Base-by-base conservation (phyloP, 2,329 filamentous ascomycete species). In the Aspergillus spinulosporus region DNA sequence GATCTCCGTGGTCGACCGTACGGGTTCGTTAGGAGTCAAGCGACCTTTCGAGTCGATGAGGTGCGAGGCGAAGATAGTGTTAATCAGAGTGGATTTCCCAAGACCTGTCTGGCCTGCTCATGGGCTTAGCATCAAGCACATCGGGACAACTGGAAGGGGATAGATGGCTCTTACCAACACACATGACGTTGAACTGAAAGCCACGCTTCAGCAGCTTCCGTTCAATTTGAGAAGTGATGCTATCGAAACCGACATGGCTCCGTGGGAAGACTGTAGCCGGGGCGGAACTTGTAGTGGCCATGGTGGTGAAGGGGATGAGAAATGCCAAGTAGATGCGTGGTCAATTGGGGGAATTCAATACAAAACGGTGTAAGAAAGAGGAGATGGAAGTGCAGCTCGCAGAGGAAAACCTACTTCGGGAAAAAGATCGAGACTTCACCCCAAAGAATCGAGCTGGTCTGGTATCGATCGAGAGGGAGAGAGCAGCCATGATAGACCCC, bases 131-230 rank as follows among this genome's bases (percentile, higher is more conserved):
- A 53, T 37, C 15, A 37, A 43, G 29, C 26, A 48, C 29, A 43
- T 15, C 43, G 28, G 14, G 15, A 28, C 6, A 36, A 2, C 29
- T 48, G 6, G n/a, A 42, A 37, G 29, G 14, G 15, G 39, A 42
- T 21, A 49, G 42, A 40, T 26, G 43, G 8, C 61, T 88, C 93
- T 76, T 84, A 97, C 94, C 94, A 76, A 97, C 94, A 77, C 92
- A 97, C 78, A 97, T 97, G 74, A 97, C 89, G 77, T 99, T 99
- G 87, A 99, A 99, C 80, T 99, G 94, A 80, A 99, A 99, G 70
- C 94, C 94, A 80, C 94, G 92, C 86, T 99, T 99, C 81, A 99
- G 79, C 75, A 97, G 88, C 88, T 99, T 99, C 82, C 90, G 89
- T 88, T 99, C 94, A 71, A 99, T 99, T 84, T 99, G 94, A 67